Base-by-base conservation (phyloP, 2,329 filamentous ascomycete genomes). In the Aspergillaceae sp. region DNA sequence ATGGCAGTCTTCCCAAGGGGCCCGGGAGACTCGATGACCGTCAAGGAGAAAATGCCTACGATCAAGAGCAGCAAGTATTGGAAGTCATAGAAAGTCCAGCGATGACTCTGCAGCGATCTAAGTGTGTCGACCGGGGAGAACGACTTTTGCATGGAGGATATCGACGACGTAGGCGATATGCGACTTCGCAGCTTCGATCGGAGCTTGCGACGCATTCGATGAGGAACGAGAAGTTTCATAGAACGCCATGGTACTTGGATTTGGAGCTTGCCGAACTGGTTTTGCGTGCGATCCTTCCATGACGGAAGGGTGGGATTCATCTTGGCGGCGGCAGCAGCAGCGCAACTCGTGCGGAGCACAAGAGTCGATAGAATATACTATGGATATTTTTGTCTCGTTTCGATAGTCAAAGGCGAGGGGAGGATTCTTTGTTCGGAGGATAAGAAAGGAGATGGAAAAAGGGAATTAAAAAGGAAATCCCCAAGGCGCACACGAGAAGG, bases 81-180 rank as follows among this genome's bases (percentile, higher is more conserved):
- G 36, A 86, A 77, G 67, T 97, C 91, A 64, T 89, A 86, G 43
- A 83, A 73, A 43, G 79, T 84, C 87, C 87, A 96, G 53, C 80
- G 80, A 63, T 92, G 87, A 49, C 78, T 78, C 57, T 84, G 83
- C 52, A 96, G 74, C 34, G 84, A 79, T 50, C 80, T 79, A 50
- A 96, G 68, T 8, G 88, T 89, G 61, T 94, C 84, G 58, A 78
- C 74, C 4, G 87, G 83, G 55, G 85, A 89, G 67, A 89, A 86
- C 1, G 89, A 95, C 10, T 82, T 89, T 67, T 94, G 79, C 46
- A 96, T 74, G 29, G 76, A 77, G 43, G 87, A 79, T 60, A 96
- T 80, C 52, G 84, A 84, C 43, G 86, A 83, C 26, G 83, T 77
- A 40, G 82, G 81, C 36, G 82, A 80, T 56, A 81, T 71, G 55